Conservation (phyloP, 31 red algal species). For the Odonthalia washingtoniensis region DNA sequence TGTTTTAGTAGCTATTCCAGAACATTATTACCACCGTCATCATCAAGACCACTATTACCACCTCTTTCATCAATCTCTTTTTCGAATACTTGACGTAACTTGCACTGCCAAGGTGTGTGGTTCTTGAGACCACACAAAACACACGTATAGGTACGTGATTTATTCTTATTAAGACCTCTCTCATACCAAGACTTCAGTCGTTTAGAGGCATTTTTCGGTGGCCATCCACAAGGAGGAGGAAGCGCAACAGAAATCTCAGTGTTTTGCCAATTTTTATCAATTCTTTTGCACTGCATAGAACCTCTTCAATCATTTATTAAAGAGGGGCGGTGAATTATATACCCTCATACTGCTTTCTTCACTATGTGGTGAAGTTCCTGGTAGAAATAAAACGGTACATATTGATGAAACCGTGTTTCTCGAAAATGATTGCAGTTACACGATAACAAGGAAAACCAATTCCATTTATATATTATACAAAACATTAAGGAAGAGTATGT, state of each 20-base stretch:
- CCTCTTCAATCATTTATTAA: constrained; percentile 44
- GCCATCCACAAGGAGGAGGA: constrained; percentile 22
- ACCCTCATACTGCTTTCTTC: constrained; percentile 51
- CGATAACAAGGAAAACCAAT: constrained; percentile 20
- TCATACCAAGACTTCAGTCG: constrained; percentile 11
- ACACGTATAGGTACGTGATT: constrained; percentile 33
- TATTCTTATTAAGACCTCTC: neutral
- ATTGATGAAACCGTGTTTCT: constrained; percentile 23
- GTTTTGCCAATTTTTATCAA: constrained; percentile 22
- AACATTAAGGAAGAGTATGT: neutral
- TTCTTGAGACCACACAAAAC: constrained; percentile 24
- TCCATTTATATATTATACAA: neutral
- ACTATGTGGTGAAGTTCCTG: too few species aligned
- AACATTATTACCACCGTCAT: too few species aligned
- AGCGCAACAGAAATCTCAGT: constrained; percentile 13
- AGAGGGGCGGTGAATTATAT: constrained; percentile 14
- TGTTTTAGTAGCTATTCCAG: too few species aligned
- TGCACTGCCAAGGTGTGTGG: constrained; percentile 7
- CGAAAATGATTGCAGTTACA: constrained; percentile 2
- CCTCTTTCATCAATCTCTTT: too few species aligned
- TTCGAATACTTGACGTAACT: neutral
- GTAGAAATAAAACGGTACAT: constrained; percentile 15
- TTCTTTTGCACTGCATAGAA: constrained; percentile 1
- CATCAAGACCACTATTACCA: too few species aligned
- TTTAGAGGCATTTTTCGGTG: constrained; percentile 47